Base-by-base conservation (phyloP, 2,329 filamentous ascomycete species). In the Aspergillus quadricinctus region DNA sequence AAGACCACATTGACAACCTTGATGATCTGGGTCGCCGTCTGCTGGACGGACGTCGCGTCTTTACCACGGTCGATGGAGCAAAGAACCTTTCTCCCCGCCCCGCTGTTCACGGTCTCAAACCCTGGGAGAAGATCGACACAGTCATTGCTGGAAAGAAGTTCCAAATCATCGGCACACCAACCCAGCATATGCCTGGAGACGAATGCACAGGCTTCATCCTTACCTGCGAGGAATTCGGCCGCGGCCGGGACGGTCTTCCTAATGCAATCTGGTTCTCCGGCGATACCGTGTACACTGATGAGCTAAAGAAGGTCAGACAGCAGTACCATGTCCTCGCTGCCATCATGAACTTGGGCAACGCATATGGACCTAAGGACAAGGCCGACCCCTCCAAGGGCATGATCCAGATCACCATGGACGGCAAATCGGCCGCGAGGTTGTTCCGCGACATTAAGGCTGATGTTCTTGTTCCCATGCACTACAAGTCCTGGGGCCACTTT, bases 1-100 rank as follows among this genome's bases (percentile, higher is more conserved):
- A 81, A 62, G 77, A 81, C 62, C 80, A 81, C 55, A 66, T 69
- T 0, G 80, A 81, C 57, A 81, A 81, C 57, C 71, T 82, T 1
- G 79, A 82, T 37, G 69, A 74, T 1, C 59, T 75, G 0, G 79
- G 80, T 25, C 78, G 79, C 5, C 70, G 61, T 5, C 70, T 81
- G 0, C 72, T 81, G 3, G 71, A 81, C 49, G 79, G 76, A 2
- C 77, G 78, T 6, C 66, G 63, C 2, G 79, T 81, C 3, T 66
- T 80, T 29, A 81, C 78, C 0, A 81, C 78, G 1, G 53, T 68
- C 1, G 77, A 80, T 31, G 78, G 79, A 1, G 77, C 75, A 0
- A 69, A 67, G 21, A 78, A 79, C 1, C 73, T 81, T 0, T 66
- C 68, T 0, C 77, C 77, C 0, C 71, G 78, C 2, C 77, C 78